Percentiles rank a stretch among this genome's conserved stretches.
Evolutionary conservation across 106 monocot species (phyloP).

Genomic region (Gastrodia elata): DNA sequence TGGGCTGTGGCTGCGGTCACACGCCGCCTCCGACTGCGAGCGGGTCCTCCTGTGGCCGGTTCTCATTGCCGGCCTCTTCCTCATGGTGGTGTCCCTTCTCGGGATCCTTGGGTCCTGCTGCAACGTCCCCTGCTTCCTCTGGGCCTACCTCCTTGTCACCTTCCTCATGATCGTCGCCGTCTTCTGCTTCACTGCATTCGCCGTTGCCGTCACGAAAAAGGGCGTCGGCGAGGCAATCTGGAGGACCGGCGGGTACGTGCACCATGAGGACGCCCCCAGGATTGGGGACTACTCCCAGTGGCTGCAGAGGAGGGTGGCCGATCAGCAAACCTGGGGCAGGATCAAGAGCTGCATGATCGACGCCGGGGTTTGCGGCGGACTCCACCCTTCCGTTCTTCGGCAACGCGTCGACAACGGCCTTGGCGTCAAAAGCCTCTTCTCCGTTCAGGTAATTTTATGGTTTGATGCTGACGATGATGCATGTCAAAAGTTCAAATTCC

Average conservation of each 20-base stretch:
- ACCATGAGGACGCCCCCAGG: slow-evolving; percentile 23
- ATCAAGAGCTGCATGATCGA: slow-evolving; percentile 39
- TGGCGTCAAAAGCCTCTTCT: too few species aligned
- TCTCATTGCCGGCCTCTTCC: slow-evolving; percentile 19
- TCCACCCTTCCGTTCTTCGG: neutral
- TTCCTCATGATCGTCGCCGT: slow-evolving; percentile 36
- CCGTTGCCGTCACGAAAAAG: slow-evolving; percentile 28
- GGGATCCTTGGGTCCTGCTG: slow-evolving; percentile 45
- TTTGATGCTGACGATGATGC: too few species aligned
- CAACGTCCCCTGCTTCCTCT: slow-evolving; percentile 25
- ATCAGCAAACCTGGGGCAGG: slow-evolving; percentile 16
- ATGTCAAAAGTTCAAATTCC: too few species aligned
- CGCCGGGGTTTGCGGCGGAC: slow-evolving; percentile 11
- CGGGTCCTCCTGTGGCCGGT: slow-evolving; percentile 14
- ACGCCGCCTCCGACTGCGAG: slow-evolving; percentile 24
- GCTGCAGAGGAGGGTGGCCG: slow-evolving; percentile 24
- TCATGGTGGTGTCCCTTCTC: slow-evolving; percentile 22
- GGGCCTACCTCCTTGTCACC: slow-evolving; percentile 38
- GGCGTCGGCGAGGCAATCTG: slow-evolving; percentile 16
- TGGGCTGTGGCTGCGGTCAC: slow-evolving; percentile 24
- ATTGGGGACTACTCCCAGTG: slow-evolving; percentile 35
- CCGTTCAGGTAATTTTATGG: too few species aligned
- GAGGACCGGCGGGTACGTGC: slow-evolving; percentile 23
- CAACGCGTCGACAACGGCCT: too few species aligned
- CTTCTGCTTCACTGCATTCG: slow-evolving; percentile 22